Evolutionary conservation across 2,329 filamentous ascomycete genomes (phyloP), one percentile per base, ranked within the genome.

Genomic region (Septoria linicola): DNA sequence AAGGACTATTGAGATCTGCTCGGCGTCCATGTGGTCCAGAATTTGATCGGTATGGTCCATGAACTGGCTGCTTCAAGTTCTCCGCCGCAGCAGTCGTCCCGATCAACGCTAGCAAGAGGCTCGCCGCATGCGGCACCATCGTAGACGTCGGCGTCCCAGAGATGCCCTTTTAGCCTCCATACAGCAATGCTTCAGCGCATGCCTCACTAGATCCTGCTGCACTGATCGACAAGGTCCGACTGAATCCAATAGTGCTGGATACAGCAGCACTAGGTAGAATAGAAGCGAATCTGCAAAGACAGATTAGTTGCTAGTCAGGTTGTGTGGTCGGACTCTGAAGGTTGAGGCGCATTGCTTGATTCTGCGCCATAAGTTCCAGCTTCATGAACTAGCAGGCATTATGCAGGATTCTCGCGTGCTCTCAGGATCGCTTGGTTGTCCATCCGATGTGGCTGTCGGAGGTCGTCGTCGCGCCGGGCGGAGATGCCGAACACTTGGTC

Each of bases 331-430:
- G 30, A 47, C 2, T 31, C 50, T 41, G 50, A 53, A 40, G 41
- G 49, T 45, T 49, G 46, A 39, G 51, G 43, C 30, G 52, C 37
- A 17, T 32, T 44, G 42, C 49, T 53, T 32, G 49, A 37, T 37
- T n/a, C 37, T 50, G 42, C 44, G 48, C 43, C 40, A 34, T 39
- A 20, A 27, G 49, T 52, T 52, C 51, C 43, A 50, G 48, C 34
- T 51, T 34, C 16, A 41, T 21, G 43, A 36, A 37, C 47, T 50
- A 32, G 52, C 55, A 53, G 49, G 55, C 40, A 53, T 58, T 10
- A 27, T 58, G 52, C 55, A 55, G 46, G 42, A 53, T 30, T 48
- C 45, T 55, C 55, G 55, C 55, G 55, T 58, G 49, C 39, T 45
- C 45, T 46, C 44, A 51, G 20, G 39, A 50, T 43, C 45, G 50